Evolutionary conservation across 768 basidiomycete species (phyloP).

Genomic region (Suillus luteus): DNA sequence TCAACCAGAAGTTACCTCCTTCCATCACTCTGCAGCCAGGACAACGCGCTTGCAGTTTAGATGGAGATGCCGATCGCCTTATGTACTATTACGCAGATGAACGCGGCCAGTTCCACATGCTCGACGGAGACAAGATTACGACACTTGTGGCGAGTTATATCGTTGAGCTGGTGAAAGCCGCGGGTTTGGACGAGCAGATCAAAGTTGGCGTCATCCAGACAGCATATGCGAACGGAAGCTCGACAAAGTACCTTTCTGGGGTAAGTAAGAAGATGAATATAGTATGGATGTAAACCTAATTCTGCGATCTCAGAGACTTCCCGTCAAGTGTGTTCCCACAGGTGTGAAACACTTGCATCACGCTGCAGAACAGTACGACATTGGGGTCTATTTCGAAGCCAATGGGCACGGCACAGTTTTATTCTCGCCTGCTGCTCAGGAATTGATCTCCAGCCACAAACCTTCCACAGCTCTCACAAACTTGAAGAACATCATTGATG

Average conservation of each 20-base stretch:
- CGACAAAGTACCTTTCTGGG: constrained; percentile 87
- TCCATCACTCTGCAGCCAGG: constrained; percentile 69
- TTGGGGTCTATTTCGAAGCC: constrained; percentile 99
- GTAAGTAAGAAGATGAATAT: constrained; percentile 42
- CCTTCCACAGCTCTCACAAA: constrained; percentile 79
- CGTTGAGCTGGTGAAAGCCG: constrained; percentile 81
- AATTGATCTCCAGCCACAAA: constrained; percentile 59
- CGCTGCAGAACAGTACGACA: constrained; percentile 89
- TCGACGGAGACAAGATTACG: constrained; percentile 99
- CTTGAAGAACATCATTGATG: constrained; percentile 71
- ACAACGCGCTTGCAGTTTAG: constrained; percentile 88
- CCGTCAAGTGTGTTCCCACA: constrained; percentile 92
- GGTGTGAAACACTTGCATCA: constrained; percentile 99
- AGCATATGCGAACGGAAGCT: constrained; percentile 97
- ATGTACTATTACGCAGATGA: constrained; percentile 94
- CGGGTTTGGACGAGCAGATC: constrained; percentile 75
- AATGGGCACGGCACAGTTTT: constrained; percentile 98
- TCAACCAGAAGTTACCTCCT: constrained; percentile 83
- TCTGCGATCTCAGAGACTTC: constrained; percentile 64
- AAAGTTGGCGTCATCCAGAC: constrained; percentile 97
- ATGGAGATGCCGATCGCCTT: constrained; percentile 96
- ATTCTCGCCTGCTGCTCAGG: constrained; percentile 78
- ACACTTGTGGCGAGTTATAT: constrained; percentile 92
- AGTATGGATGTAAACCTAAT: constrained; percentile 8
- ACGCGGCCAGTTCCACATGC: constrained; percentile 77